phyloP scores from a whole-genome alignment of 139 green algal species.

The Trebouxia sp. region DNA sequence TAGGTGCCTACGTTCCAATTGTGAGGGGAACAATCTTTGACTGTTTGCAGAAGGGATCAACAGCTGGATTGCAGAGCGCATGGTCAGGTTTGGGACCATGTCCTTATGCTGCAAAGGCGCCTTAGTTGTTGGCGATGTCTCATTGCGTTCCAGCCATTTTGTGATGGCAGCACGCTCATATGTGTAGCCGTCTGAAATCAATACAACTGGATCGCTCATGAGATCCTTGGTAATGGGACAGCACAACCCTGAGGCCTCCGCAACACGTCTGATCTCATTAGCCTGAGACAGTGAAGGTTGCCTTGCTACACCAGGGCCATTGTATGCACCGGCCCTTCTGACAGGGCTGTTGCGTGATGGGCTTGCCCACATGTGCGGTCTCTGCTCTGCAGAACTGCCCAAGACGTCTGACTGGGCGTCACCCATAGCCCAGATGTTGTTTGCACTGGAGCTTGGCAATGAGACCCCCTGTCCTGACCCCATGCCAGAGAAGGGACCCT shows the following conservation, averaged over 20 bases:
- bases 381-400: neutral
- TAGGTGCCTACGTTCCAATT: conserved; percentile 19
- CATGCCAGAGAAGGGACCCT: neutral
- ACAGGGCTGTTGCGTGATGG: conserved; percentile 10
- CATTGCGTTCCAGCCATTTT: conserved; percentile 5
- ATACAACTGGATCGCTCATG: conserved; percentile 31
- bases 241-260: conserved; percentile 11
- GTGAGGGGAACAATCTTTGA: conserved; percentile 3
- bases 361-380: conserved; percentile 7
- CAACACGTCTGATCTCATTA: conserved; percentile 20
- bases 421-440: conserved; percentile 1
- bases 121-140: neutral
- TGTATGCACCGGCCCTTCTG: conserved; percentile 1
- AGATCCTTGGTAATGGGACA: conserved; percentile 34
- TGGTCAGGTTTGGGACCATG: conserved; percentile 35
- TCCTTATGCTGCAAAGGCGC: conserved; percentile 21
- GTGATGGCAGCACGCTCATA: conserved; percentile 34
- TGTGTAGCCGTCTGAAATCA: conserved; percentile 22
- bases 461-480: conserved; percentile 3
- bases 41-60: conserved; percentile 25
- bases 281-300: neutral
- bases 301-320: neutral
- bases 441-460: neutral
- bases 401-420: neutral
- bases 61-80: conserved; percentile 25